These are phyloP conservation scores for Chlorociboria aeruginascens DNA, from an alignment of 495 filamentous ascomycete species.

Conservation along the genomic window DNA sequence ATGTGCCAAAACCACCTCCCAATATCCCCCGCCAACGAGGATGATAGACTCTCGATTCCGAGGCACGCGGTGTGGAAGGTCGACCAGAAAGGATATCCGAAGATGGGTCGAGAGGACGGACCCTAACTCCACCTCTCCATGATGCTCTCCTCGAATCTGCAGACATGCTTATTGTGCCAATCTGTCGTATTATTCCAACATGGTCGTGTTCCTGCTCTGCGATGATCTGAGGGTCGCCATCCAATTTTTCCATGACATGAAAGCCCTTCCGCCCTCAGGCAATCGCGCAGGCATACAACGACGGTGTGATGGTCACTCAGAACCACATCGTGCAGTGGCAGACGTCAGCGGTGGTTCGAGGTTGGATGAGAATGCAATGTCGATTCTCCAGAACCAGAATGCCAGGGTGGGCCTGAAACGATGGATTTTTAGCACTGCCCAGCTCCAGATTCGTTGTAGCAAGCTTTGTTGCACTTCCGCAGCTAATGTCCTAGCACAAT, in stretches of 20 bases:
- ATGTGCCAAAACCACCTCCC: background rate
- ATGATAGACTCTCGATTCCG: background rate
- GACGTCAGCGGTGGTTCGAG: slow-evolving; percentile 1
- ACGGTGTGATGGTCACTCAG: background rate
- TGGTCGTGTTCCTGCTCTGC: slow-evolving; percentile 4
- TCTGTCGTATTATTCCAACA: background rate
- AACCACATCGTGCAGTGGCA: slow-evolving; percentile 8
- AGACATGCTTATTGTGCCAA: slow-evolving; percentile 8
- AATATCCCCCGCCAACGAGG: background rate
- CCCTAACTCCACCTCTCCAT: background rate
- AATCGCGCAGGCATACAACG: background rate
- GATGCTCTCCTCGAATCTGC: slow-evolving; percentile 4
- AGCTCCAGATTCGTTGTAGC: too few species aligned
- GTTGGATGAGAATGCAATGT: background rate
- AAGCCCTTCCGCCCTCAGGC: background rate
- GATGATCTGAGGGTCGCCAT: slow-evolving; percentile 4
- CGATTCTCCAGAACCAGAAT: background rate
- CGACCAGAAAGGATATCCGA: background rate
- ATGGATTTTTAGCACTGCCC: too few species aligned
- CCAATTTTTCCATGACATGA: slow-evolving; percentile 13
- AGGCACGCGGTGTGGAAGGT: background rate
- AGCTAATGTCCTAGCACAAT: too few species aligned
- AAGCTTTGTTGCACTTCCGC: too few species aligned
- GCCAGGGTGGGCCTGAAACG: background rate
- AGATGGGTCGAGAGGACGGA: background rate